Conservation (phyloP, 1,139 yeast genomes). For the Taphrina deformans region DNA sequence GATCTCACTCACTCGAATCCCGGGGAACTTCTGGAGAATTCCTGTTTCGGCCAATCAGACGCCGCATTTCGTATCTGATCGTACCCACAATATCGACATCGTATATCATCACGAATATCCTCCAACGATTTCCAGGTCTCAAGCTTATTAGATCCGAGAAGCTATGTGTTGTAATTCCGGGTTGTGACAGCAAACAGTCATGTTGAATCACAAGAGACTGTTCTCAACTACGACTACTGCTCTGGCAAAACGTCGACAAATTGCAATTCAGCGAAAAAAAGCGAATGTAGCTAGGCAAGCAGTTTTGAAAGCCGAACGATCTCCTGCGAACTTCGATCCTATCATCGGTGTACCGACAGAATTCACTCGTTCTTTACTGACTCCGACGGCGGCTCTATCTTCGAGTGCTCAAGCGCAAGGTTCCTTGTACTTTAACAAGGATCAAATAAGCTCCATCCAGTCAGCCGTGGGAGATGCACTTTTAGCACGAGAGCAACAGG, state of each 20-base stretch:
- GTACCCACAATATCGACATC: neutral
- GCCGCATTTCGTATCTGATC: neutral
- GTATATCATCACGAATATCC: neutral
- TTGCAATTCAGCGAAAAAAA: conserved; percentile 32
- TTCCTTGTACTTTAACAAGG: neutral
- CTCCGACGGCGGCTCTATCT: conserved; percentile 20
- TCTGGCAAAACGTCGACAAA: conserved; percentile 25
- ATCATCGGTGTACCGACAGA: conserved; percentile 26
- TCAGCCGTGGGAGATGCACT: neutral
- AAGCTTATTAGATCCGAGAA: too few species aligned
- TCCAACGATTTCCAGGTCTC: too few species aligned
- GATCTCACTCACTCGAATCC: neutral
- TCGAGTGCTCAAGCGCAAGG: neutral
- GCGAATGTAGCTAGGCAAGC: conserved; percentile 31
- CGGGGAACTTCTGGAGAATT: neutral
- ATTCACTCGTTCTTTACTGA: conserved; percentile 28
- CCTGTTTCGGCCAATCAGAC: too few species aligned
- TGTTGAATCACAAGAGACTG: conserved; percentile 13
- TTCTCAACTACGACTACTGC: conserved; percentile 12
- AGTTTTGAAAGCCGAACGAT: conserved; percentile 28
- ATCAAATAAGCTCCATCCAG: conserved; percentile 3
- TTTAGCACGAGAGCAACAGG: neutral
- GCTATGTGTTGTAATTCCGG: too few species aligned
- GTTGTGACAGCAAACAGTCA: too few species aligned
- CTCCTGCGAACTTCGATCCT: conserved; percentile 20